phyloP scores from a whole-genome alignment of 495 filamentous ascomycete species.

The Neohortaea acidophila region DNA sequence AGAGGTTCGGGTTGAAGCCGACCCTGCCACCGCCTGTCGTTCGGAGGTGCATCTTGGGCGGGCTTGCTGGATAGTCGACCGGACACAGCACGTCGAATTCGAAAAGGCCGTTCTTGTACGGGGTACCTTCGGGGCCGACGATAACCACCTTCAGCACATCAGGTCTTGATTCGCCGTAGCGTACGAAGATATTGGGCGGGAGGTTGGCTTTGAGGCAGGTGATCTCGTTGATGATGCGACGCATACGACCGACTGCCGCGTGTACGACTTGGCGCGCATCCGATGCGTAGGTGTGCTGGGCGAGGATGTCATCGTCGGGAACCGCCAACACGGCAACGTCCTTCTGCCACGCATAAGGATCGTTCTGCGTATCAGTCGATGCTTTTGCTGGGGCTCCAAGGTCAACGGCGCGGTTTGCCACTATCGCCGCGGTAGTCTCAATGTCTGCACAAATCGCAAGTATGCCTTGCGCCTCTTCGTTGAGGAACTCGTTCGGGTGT shows the following conservation, averaged over 20 bases:
- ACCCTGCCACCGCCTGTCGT: conserved; percentile 33
- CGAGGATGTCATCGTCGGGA: conserved; percentile 26
- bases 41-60: conserved; percentile 37
- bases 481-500: conserved; percentile 13
- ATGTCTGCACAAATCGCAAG: conserved; percentile 8
- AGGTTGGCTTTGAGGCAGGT: conserved; percentile 36
- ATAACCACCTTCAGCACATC: conserved; percentile 47
- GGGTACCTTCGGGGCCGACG: conserved; percentile 39
- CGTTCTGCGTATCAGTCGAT: too few species aligned
- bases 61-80: conserved; percentile 32
- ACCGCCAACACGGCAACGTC: conserved; percentile 27
- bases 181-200: conserved; percentile 44
- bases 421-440: too few species aligned
- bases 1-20: conserved; percentile 46
- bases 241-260: conserved; percentile 30
- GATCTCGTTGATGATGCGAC: conserved; percentile 37
- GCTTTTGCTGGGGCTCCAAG: too few species aligned
- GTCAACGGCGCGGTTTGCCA: too few species aligned
- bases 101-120: conserved; percentile 47
- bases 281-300: conserved; percentile 12
- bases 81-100: conserved; percentile 43
- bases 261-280: conserved; percentile 11
- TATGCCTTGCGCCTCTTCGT: conserved; percentile 16
- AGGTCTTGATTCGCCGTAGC: conserved; percentile 34
- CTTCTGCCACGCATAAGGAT: conserved; percentile 24